Conservation (phyloP, 208 protist genomes). For the Acanthamoeba healyi region DNA sequence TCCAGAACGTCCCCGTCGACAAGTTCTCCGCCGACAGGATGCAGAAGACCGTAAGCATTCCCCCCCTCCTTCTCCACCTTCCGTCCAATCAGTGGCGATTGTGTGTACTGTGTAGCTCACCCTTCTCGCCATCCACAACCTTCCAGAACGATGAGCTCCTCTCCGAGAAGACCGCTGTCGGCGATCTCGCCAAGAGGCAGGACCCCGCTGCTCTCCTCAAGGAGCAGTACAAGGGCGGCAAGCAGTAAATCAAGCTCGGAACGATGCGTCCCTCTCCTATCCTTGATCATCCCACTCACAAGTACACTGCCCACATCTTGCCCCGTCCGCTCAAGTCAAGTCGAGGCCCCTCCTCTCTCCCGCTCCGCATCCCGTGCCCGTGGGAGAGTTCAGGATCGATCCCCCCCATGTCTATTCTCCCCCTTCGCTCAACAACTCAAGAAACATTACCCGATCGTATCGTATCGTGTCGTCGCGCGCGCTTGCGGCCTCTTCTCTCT, state of each 20-base stretch:
- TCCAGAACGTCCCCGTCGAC: constrained; percentile 76
- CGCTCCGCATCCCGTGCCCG: too few species aligned
- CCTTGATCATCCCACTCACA: too few species aligned
- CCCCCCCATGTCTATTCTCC: too few species aligned
- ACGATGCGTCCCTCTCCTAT: background rate
- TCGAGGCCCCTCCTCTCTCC: too few species aligned
- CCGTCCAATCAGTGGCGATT: background rate
- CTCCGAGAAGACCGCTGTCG: constrained; percentile 45
- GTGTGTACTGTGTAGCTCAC: too few species aligned
- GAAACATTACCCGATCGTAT: too few species aligned
- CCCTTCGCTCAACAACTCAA: too few species aligned
- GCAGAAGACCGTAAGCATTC: constrained; percentile 60
- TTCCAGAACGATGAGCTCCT: constrained; percentile 63
- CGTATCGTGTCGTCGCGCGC: too few species aligned
- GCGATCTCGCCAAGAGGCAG: constrained; percentile 23
- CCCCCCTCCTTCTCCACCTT: background rate
- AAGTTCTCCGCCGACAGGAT: constrained; percentile 76
- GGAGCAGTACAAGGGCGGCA: constrained; percentile 48
- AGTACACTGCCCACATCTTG: too few species aligned
- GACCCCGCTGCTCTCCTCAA: constrained; percentile 56
- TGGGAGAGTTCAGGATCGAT: too few species aligned
- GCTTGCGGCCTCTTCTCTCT: background rate
- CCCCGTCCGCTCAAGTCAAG: too few species aligned
- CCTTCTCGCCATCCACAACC: too few species aligned
- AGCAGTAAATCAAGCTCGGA: background rate